A percentile compares a stretch with the other conserved stretches of the same genome.
These are phyloP conservation scores for Fistulinella cinereoalba DNA, from an alignment of 1,284 basidiomycete genomes.

Conservation along the genomic window DNA sequence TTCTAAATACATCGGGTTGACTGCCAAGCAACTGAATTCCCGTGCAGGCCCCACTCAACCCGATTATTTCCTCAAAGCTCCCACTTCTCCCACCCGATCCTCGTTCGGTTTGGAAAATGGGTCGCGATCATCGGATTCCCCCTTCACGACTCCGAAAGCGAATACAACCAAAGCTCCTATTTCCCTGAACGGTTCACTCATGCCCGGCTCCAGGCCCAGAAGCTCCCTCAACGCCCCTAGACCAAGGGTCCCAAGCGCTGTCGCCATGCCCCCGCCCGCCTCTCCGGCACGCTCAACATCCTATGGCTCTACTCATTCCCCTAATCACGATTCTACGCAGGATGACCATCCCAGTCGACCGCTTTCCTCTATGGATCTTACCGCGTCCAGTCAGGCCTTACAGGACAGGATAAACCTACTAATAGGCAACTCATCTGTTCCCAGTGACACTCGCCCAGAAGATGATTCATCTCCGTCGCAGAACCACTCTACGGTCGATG, in stretches of 20 bases:
- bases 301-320: constrained; percentile 31
- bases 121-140: constrained; percentile 40
- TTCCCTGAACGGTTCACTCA: constrained; percentile 40
- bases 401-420: constrained; percentile 52
- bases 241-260: constrained; percentile 63
- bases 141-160: constrained; percentile 64
- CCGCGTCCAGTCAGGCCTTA: constrained; percentile 41
- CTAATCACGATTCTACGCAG: constrained; percentile 31
- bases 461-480: constrained; percentile 11
- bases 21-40: constrained; percentile 72
- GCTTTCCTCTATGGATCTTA: constrained; percentile 36
- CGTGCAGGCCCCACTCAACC: constrained; percentile 31
- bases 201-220: constrained; percentile 42
- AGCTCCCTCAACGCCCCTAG: constrained; percentile 54
- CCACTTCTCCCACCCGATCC: constrained; percentile 31
- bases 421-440: constrained; percentile 32
- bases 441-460: constrained; percentile 8
- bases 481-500: constrained; percentile 26
- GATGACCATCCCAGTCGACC: constrained; percentile 20
- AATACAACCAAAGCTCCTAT: constrained; percentile 36
- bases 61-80: constrained; percentile 25
- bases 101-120: constrained; percentile 13
- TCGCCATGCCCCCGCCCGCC: constrained; percentile 75
- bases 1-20: constrained; percentile 79
- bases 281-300: constrained; percentile 45